Evolutionary conservation across 164 flowering plant genomes (phyloP), one percentile per base, ranked within the genome.

Genomic region (Liriodendron chinense): DNA sequence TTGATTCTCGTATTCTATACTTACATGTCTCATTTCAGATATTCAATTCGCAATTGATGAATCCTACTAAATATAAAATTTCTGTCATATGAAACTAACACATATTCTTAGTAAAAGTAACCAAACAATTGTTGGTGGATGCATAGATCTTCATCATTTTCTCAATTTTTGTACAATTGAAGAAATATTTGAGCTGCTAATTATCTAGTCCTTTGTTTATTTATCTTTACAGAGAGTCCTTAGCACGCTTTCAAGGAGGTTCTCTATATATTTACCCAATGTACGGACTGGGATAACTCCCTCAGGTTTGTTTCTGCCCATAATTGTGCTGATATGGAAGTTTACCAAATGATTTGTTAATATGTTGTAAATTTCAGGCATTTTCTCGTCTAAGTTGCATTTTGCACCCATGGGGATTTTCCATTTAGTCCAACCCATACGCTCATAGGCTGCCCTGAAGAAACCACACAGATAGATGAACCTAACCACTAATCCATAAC

Each of bases 351-450:
- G 65, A 20, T 57, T 72, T 82, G 61, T 76, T 64, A 48, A 65
- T 24, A 9, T 72, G n/a, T 59, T 7, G n/a, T 63, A 12, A 53
- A 49, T 77, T 72, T 47, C 86, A 94, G 98, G 97, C 95, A 74
- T 96, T 96, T 84, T 97, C 99, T 48, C 99, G 98, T 80, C 77
- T 96, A 16, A n/a, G n/a, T n/a, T n/a, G n/a, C n/a, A n/a, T n/a
- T n/a, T n/a, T n/a, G n/a, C n/a, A n/a, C n/a, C n/a, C n/a, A n/a
- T n/a, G n/a, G n/a, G n/a, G n/a, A n/a, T n/a, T n/a, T n/a, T n/a
- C n/a, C n/a, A n/a, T n/a, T n/a, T n/a, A n/a, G n/a, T n/a, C n/a
- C n/a, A n/a, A n/a, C n/a, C n/a, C n/a, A n/a, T n/a, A n/a, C n/a
- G n/a, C n/a, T n/a, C n/a, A n/a, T n/a, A n/a, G n/a, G n/a, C n/a